Evolutionary conservation across 2,329 filamentous ascomycete species (phyloP).

Genomic region (Xylariaceae sp.): DNA sequence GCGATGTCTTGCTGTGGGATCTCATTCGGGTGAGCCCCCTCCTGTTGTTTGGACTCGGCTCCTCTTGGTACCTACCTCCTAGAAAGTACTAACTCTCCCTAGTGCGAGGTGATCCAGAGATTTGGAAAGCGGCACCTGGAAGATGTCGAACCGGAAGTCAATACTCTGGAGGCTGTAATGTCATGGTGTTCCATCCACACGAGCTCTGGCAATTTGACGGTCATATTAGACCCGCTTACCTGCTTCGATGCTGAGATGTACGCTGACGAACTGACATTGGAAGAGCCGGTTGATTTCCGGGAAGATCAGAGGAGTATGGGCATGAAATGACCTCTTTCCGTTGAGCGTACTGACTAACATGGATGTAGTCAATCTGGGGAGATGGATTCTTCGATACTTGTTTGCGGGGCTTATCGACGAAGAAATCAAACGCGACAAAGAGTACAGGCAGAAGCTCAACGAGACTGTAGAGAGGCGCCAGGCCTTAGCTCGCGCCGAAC

Average conservation of each 20-base stretch:
- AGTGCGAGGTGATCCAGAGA: slow-evolving; percentile 84
- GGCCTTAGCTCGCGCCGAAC: slow-evolving; percentile 49
- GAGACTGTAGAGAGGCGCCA: slow-evolving; percentile 55
- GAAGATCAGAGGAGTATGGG: slow-evolving; percentile 87
- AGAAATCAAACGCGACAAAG: slow-evolving; percentile 76
- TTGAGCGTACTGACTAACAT: slow-evolving; percentile 15
- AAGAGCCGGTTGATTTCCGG: slow-evolving; percentile 71
- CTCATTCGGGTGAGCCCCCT: slow-evolving; percentile 64
- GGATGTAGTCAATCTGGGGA: slow-evolving; percentile 79
- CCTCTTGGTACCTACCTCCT: background rate
- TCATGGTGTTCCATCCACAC: slow-evolving; percentile 97
- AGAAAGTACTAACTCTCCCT: slow-evolving; percentile 19
- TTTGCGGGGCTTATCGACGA: slow-evolving; percentile 88
- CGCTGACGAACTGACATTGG: slow-evolving; percentile 75
- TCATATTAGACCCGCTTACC: slow-evolving; percentile 87
- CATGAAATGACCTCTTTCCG: background rate
- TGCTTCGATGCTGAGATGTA: slow-evolving; percentile 98
- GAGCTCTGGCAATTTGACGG: slow-evolving; percentile 83
- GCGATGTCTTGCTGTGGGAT: slow-evolving; percentile 94
- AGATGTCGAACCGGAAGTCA: slow-evolving; percentile 80
- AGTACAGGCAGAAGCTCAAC: slow-evolving; percentile 64
- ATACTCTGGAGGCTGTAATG: slow-evolving; percentile 81
- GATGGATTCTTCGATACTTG: slow-evolving; percentile 90
- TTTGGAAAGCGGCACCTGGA: slow-evolving; percentile 93
- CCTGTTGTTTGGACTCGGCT: background rate